These are phyloP conservation scores for Ceratobasidium sp. DNA, from an alignment of 1,284 basidiomycete species.

Conservation along the genomic window DNA sequence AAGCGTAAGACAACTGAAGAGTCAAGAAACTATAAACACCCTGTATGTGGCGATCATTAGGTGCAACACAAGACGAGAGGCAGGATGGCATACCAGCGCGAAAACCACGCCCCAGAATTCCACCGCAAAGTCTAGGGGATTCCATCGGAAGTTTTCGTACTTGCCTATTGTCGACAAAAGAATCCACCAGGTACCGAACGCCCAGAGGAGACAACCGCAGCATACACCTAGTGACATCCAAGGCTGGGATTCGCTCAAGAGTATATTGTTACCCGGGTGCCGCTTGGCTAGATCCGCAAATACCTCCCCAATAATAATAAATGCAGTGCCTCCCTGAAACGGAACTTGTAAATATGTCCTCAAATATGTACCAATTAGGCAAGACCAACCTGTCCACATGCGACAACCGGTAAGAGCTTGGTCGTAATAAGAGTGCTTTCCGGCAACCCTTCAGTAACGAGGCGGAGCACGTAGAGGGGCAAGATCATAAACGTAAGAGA, in stretches of 20 bases:
- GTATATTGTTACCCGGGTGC: neutral
- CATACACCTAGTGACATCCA: neutral
- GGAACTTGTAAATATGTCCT: neutral
- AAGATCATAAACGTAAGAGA: conserved; percentile 32
- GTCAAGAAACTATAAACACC: conserved; percentile 37
- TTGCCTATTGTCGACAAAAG: neutral
- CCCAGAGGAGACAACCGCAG: conserved; percentile 32
- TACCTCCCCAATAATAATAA: conserved; percentile 30
- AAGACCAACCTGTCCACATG: conserved; percentile 33
- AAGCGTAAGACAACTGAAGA: conserved; percentile 9
- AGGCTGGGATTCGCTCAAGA: conserved; percentile 22
- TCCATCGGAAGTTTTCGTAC: conserved; percentile 15
- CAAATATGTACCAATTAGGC: neutral
- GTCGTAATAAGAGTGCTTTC: conserved; percentile 7
- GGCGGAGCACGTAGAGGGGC: conserved; percentile 23
- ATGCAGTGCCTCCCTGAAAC: conserved; percentile 24
- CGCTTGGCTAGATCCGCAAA: conserved; percentile 29
- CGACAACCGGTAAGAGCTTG: conserved; percentile 24
- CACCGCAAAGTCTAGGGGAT: conserved; percentile 16
- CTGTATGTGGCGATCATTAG: conserved; percentile 1
- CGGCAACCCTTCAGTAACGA: conserved; percentile 27
- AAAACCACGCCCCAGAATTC: conserved; percentile 43
- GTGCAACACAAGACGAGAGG: neutral
- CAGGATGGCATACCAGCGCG: conserved; percentile 6
- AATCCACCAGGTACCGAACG: conserved; percentile 37